Base-by-base conservation (phyloP, 2,329 filamentous ascomycete genomes). In the Fonsecaea pugnacius region DNA sequence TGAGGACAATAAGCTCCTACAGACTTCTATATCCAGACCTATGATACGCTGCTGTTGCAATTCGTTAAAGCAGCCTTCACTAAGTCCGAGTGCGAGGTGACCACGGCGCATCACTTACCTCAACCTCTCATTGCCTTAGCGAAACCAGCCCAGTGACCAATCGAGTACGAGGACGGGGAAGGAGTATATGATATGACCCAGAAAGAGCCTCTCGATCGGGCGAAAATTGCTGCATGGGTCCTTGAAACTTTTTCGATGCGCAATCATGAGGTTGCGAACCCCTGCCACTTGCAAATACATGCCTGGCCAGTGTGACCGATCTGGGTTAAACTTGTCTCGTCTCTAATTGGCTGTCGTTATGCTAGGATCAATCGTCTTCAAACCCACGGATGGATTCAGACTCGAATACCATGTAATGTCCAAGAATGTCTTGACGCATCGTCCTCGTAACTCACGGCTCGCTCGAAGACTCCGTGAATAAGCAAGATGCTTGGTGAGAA, bases 251-350 rank as follows among this genome's bases (percentile, higher is more conserved):
- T 48, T 7, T 5, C 16, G 16, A 4, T n/a, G 16, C 7, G 43
- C 24, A 14, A 24, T 27, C 43, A 3, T 12, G 43, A 48, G 18
- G 43, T 21, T 24, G 18, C 9, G 24, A 48, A 27, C 6, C 18
- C 21, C 18, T 48, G 43, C 16, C 43, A 12, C 10, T 27, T 4
- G 21, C 18, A 6, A 12, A 27, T 3, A 24, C 24, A 21, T 14
- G 43, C 10, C 16, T 48, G 18, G 21, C 18, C 4, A 24, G 7
- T 12, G 12, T 48, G 16, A 24, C 55, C 27, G 7, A n/a, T 58
- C 55, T 48, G 55, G 40, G 55, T 33, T 58, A 58, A 58, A 58
- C 55, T 58, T 58, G 32, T 58, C 18, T 12, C 10, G 6, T 21
- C 21, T 32, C 38, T 32, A 16, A 58, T 58, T 58, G 55, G 55